These are phyloP conservation scores for Sporisorium exsertum DNA, from an alignment of 1,284 basidiomycete species.

Conservation along the genomic window DNA sequence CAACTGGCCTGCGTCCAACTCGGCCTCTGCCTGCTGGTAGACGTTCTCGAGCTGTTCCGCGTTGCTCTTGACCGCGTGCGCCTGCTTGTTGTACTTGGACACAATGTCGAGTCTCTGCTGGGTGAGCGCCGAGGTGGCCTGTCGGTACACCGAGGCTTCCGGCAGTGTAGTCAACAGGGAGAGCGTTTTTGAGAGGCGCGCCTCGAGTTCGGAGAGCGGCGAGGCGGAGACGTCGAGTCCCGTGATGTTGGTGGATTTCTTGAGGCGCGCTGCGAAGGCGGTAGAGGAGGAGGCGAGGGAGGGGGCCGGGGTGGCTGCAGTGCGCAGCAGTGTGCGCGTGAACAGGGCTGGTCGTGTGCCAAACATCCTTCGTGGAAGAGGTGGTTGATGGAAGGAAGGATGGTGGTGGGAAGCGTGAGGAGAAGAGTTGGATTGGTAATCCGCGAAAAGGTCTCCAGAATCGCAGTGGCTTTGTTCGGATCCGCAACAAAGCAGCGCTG, in stretches of 20 bases:
- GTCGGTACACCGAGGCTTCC: constrained; percentile 85
- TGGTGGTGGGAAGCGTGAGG: not conserved
- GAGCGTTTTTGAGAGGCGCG: constrained; percentile 85
- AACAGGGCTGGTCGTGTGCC: constrained; percentile 17
- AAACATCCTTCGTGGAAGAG: constrained; percentile 19
- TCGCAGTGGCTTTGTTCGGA: constrained; percentile 6
- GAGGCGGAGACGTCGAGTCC: constrained; percentile 76
- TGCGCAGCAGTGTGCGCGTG: not conserved
- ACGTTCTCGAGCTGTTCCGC: constrained; percentile 75
- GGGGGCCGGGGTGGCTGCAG: constrained; percentile 34
- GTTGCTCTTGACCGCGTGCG: constrained; percentile 73
- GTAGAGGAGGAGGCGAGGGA: constrained; percentile 24
- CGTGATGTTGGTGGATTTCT: constrained; percentile 79
- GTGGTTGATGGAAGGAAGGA: not conserved
- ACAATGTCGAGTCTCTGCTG: constrained; percentile 82
- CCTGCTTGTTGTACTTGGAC: constrained; percentile 46
- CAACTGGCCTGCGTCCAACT: constrained; percentile 71
- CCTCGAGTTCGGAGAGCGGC: constrained; percentile 81
- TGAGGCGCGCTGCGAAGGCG: constrained; percentile 30
- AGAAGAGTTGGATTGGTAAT: constrained; percentile 9
- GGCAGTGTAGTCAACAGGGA: constrained; percentile 79
- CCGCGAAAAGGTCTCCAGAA: not conserved
- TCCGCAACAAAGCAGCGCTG: too few species aligned
- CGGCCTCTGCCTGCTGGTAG: constrained; percentile 78
- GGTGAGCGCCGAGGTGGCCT: constrained; percentile 88